Base-by-base conservation (phyloP, 2,329 filamentous ascomycete species). In the Plectosphaerella sp. region DNA sequence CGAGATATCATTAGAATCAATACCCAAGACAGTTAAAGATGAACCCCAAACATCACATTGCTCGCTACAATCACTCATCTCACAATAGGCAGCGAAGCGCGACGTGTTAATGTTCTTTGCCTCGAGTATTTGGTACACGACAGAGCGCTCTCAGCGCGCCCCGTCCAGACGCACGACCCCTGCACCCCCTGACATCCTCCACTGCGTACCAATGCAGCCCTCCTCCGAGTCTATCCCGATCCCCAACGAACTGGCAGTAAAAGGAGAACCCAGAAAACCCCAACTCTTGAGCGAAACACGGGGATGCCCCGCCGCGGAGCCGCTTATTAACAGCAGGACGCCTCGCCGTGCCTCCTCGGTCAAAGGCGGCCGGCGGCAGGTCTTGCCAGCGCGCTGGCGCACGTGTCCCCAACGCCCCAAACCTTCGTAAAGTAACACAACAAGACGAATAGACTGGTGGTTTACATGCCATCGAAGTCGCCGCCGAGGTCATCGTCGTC, bases 401-500 rank as follows among this genome's bases (percentile, higher is more conserved):
- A 14, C 37, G 15, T n/a, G 37, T 39, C 37, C 37, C 37, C 37
- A 18, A 45, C 42, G 11, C 28, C 28, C 28, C 28, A 33, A 33
- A 33, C 8, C 28, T 10, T 33, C 28, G 28, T 33, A 33, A 33
- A 33, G 46, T 50, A 54, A 54, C 39, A 52, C 52, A 56, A 45
- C 37, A 22, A 33, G 45, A 41, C 47, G 51, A 42, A 53, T 33
- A 43, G 25, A 52, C 50, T 46, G 49, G 39, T 52, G 48, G 5
- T 55, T 82, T 88, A 97, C 79, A 97, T 91, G 63, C 91, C 93
- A 64, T 97, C 94, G 71, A 97, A 97, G 65, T 97, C 93, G 53
- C 91, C 93, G 50, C 90, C 91, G 47, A 95, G 87, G 74, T 97
- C 94, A 65, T 97, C 94, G 63, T 97, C 94, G 63, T 97, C 94